Base-by-base conservation (phyloP, 345 rosid genomes). In the Aurinia saxatilis region DNA sequence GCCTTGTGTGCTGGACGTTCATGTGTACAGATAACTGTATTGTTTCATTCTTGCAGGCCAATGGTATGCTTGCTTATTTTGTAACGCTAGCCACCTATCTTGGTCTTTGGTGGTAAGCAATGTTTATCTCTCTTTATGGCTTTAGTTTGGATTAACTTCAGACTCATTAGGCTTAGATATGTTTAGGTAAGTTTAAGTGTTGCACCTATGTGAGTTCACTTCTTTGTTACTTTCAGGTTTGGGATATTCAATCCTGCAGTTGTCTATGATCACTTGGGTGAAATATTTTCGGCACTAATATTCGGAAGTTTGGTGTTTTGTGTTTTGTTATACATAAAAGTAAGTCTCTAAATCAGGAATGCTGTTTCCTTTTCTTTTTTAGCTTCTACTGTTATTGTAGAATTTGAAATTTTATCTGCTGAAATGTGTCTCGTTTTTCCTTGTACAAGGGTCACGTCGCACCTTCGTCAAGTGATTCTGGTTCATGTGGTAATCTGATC, bases 231-330 rank as follows among this genome's bases (percentile, higher is more conserved):
- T 36, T 73, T 77, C 88, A 90, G 99, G 97, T 90, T 80, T 67
- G 91, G 97, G 19, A 83, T 93, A 75, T 87, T 93, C 77, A 88
- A 78, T 83, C 92, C 96, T 16, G 42, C 95, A 0, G 46, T 88
- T 72, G 95, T 93, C 64, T 93, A 93, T 75, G 95, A 93, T 79
- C 95, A 81, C 72, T 75, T 93, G 78, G 99, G 99, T 42, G 99
- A 93, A 77, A 93, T 93, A 78, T 93, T 75, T 63, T 93, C 96
- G 0, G 86, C 96, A 12, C 85, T 90, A 10, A 86, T 90, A 50
- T 78, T 88, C 40, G 97, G 97, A 75, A 95, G 97, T 84, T 77
- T 95, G 57, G 23, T 95, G 61, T 86, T 95, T 76, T 95, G 99
- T 68, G 57, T 84, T 78, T 74, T 90, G 73, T 76, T 95, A 56